These are phyloP conservation scores for Albizia julibrissin DNA, from an alignment of 306 rosid genomes.

Conservation along the genomic window DNA sequence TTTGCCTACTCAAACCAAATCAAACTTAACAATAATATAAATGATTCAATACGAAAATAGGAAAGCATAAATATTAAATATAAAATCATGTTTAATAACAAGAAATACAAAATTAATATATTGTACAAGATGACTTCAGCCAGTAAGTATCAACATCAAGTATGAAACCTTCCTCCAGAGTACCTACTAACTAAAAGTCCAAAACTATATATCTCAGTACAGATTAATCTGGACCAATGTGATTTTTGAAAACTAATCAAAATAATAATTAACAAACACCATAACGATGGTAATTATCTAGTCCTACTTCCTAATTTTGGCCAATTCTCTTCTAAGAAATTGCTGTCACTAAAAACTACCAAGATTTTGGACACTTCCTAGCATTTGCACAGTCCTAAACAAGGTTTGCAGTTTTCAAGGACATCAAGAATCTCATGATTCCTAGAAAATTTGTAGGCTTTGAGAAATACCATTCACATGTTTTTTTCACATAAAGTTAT, in stretches of 20 bases:
- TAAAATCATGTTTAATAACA: too few species aligned
- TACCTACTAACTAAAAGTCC: neutral
- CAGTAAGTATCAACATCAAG: neutral
- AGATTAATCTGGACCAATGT: neutral
- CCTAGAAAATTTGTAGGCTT: neutral
- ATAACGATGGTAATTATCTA: neutral
- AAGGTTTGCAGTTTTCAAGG: too few species aligned
- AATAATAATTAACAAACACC: neutral
- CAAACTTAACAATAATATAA: too few species aligned
- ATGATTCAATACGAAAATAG: too few species aligned
- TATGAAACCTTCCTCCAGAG: neutral
- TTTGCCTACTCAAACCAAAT: too few species aligned
- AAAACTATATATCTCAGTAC: neutral
- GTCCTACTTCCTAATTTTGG: slow-evolving; percentile 13
- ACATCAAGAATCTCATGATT: slow-evolving; percentile 13
- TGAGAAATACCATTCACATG: neutral
- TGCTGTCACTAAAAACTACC: slow-evolving; percentile 1
- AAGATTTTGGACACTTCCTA: slow-evolving; percentile 16
- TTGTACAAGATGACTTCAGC: neutral
- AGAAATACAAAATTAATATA: neutral
- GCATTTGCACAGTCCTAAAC: neutral
- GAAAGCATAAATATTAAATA: too few species aligned
- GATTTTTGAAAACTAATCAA: neutral
- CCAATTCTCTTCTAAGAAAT: neutral
- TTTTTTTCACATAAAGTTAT: slow-evolving; percentile 68